These are phyloP conservation scores for Arabis alpina DNA, from an alignment of 345 rosid genomes.

Conservation along the genomic window DNA sequence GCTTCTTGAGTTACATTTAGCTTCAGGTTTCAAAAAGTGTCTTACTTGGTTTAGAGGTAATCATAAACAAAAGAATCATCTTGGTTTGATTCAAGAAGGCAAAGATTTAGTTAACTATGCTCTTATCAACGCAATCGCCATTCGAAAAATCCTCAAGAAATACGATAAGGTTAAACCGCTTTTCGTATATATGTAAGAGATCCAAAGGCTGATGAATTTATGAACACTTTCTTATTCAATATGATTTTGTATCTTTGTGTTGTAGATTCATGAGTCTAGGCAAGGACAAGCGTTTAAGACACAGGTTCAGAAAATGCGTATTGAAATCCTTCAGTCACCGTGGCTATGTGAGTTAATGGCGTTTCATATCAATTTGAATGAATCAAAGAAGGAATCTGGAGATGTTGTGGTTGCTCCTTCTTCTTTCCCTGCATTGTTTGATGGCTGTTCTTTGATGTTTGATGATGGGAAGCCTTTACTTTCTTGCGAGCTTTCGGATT, in stretches of 20 bases:
- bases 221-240: too few species aligned
- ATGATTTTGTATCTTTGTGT: slow-evolving; percentile 29
- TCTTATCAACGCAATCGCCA: slow-evolving; percentile 77
- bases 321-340: slow-evolving; percentile 92
- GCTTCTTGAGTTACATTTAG: slow-evolving; percentile 84
- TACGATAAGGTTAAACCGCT: slow-evolving; percentile 72
- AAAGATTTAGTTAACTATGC: slow-evolving; percentile 86
- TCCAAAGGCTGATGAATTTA: neutral
- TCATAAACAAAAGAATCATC: slow-evolving; percentile 50
- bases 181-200: neutral
- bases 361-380: slow-evolving; percentile 81
- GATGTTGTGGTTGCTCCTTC: slow-evolving; percentile 24
- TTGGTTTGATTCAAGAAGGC: slow-evolving; percentile 75
- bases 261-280: slow-evolving; percentile 82
- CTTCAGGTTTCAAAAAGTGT: slow-evolving; percentile 77
- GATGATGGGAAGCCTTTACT: slow-evolving; percentile 77
- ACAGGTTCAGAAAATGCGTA: slow-evolving; percentile 77
- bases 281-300: slow-evolving; percentile 96
- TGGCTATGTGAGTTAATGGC: slow-evolving; percentile 97
- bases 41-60: slow-evolving; percentile 74
- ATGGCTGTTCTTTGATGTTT: slow-evolving; percentile 62
- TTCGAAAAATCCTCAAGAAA: slow-evolving; percentile 89
- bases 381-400: slow-evolving; percentile 49
- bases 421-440: slow-evolving; percentile 58
- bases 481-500: slow-evolving; percentile 78